Evolutionary conservation across 208 protist species (phyloP).

Genomic region (Leishmania turanica): DNA sequence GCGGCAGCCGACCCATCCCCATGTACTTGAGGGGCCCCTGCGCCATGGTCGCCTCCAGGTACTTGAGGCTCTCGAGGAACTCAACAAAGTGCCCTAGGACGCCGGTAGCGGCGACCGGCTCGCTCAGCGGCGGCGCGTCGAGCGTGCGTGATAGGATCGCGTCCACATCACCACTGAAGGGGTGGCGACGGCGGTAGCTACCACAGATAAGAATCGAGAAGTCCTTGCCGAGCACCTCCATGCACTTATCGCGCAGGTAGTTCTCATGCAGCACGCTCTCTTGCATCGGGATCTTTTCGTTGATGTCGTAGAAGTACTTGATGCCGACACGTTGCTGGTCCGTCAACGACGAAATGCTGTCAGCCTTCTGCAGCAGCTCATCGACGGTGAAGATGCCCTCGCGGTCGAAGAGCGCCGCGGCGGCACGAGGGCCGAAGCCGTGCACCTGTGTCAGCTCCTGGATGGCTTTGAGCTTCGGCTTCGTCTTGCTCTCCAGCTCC

Average conservation of each 20-base stretch:
- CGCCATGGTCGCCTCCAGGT: slow-evolving; percentile 90
- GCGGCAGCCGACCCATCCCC: slow-evolving; percentile 87
- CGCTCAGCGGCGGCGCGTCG: slow-evolving; percentile 52
- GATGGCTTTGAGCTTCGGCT: slow-evolving; percentile 90
- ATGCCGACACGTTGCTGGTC: slow-evolving; percentile 88
- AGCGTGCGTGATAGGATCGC: slow-evolving; percentile 80
- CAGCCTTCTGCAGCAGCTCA: slow-evolving; percentile 84
- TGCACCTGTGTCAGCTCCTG: slow-evolving; percentile 89
- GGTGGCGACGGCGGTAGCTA: slow-evolving; percentile 86
- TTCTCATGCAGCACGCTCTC: slow-evolving; percentile 89
- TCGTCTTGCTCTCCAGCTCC: slow-evolving; percentile 90
- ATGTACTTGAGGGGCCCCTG: slow-evolving; percentile 91
- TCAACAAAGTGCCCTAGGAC: slow-evolving; percentile 68
- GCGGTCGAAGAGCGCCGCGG: slow-evolving; percentile 84
- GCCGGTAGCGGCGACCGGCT: slow-evolving; percentile 74
- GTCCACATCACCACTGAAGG: slow-evolving; percentile 89
- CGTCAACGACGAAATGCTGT: slow-evolving; percentile 70
- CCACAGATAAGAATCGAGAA: slow-evolving; percentile 87
- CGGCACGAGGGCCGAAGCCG: slow-evolving; percentile 86
- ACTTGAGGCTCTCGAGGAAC: slow-evolving; percentile 58
- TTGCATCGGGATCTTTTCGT: slow-evolving; percentile 92
- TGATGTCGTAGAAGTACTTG: slow-evolving; percentile 92
- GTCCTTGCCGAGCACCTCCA: slow-evolving; percentile 62
- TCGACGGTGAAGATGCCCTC: slow-evolving; percentile 91
- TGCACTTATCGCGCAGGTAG: slow-evolving; percentile 65